These are phyloP conservation scores for Cytospora piceae DNA, from an alignment of 2,329 filamentous ascomycete genomes.

Conservation along the genomic window DNA sequence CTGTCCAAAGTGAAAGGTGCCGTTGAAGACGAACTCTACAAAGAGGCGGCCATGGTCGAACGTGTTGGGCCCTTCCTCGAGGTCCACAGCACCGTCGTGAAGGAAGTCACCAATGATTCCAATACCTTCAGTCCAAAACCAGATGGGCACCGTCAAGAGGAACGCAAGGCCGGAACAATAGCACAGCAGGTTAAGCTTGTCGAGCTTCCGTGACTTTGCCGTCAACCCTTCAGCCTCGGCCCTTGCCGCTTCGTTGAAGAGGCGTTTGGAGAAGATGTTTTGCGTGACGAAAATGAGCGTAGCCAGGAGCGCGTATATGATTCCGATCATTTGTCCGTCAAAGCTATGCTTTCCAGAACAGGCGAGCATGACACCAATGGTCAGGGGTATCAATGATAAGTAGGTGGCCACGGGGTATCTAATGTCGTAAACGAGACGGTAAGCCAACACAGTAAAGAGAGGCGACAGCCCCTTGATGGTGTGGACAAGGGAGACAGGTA, in stretches of 20 bases:
- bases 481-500: conserved; percentile 95
- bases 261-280: conserved; percentile 96
- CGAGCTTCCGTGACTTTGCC: conserved; percentile 74
- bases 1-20: conserved; percentile 93
- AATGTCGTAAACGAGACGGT: conserved; percentile 86
- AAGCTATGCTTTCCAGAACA: conserved; percentile 82
- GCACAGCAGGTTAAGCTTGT: conserved; percentile 95
- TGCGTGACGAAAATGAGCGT: conserved; percentile 95
- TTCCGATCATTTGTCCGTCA: conserved; percentile 85
- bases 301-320: conserved; percentile 85
- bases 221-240: conserved; percentile 75
- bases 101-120: conserved; percentile 77
- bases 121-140: conserved; percentile 90
- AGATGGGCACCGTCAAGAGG: conserved; percentile 83
- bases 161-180: conserved; percentile 97
- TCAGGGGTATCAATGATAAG: conserved; percentile 86
- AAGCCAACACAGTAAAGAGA: conserved; percentile 91
- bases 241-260: conserved; percentile 92
- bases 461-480: conserved; percentile 98
- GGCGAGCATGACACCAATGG: conserved; percentile 91
- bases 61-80: conserved; percentile 63
- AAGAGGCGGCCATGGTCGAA: conserved; percentile 74
- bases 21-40: conserved; percentile 96
- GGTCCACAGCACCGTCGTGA: conserved; percentile 75
- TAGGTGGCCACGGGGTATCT: conserved; percentile 87